phyloP scores from a whole-genome alignment of 1,284 basidiomycete species.

The Papiliotrema flavescens region DNA sequence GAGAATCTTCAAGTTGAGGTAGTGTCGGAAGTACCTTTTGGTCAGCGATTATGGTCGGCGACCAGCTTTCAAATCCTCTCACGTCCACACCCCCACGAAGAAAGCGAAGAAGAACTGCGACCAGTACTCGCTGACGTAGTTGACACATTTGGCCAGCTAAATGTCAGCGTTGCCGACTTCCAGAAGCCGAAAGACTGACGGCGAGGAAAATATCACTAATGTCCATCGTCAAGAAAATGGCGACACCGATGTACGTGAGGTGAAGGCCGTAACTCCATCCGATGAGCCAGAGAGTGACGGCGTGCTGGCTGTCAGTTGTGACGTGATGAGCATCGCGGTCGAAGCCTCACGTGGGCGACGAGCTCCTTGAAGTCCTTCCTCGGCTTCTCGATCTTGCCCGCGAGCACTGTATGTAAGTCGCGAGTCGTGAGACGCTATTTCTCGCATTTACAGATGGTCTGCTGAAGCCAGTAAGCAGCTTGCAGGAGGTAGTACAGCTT shows the following conservation, averaged over 20 bases:
- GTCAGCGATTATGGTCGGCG: neutral
- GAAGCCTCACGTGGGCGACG: constrained; percentile 56
- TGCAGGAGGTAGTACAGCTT: constrained; percentile 92
- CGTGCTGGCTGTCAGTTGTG: constrained; percentile 56
- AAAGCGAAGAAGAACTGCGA: constrained; percentile 65
- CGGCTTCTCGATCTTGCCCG: constrained; percentile 84
- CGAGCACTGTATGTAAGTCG: constrained; percentile 55
- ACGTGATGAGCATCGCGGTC: neutral
- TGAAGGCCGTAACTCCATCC: constrained; percentile 86
- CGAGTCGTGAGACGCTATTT: too few relatives aligned
- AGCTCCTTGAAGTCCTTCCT: constrained; percentile 88
- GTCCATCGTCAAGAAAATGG: constrained; percentile 96
- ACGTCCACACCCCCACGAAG: constrained; percentile 80
- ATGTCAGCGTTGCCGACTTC: neutral
- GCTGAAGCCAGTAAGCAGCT: constrained; percentile 89
- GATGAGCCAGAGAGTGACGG: constrained; percentile 94
- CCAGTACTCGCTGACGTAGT: constrained; percentile 71
- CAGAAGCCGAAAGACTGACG: constrained; percentile 52
- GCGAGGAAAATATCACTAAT: constrained; percentile 85
- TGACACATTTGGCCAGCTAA: constrained; percentile 77
- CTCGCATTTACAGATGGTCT: constrained; percentile 61
- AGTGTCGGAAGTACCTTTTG: constrained; percentile 89
- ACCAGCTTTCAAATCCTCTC: constrained; percentile 44
- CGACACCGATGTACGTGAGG: constrained; percentile 80
- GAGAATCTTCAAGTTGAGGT: constrained; percentile 81